Conservation (phyloP, 495 filamentous ascomycete genomes). For the Aspergillus funiculosus region DNA sequence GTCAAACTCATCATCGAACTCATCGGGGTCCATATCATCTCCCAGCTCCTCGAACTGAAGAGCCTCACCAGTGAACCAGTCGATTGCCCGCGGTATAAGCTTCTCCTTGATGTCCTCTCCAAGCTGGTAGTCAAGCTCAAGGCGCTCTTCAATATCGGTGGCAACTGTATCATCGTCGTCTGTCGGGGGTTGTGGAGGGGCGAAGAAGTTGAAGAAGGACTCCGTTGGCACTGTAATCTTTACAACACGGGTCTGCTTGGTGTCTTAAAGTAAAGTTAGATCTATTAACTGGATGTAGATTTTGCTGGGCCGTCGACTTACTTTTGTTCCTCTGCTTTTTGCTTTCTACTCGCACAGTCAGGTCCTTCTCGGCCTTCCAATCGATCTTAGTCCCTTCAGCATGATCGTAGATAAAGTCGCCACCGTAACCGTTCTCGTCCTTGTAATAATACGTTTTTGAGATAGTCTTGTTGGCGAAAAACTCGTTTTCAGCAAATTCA, state of each 20-base stretch:
- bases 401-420: slow-evolving; percentile 99
- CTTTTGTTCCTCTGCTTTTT: slow-evolving; percentile 99
- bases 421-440: slow-evolving; percentile 95
- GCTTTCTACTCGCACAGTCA: slow-evolving; percentile 93
- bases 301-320: slow-evolving; percentile 44
- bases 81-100: slow-evolving; percentile 94
- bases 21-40: slow-evolving; percentile 77
- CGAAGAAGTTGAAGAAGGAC: slow-evolving; percentile 99
- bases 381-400: slow-evolving; percentile 97
- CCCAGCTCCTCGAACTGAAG: slow-evolving; percentile 94
- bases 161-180: slow-evolving; percentile 71
- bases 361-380: slow-evolving; percentile 89
- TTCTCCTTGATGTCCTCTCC: slow-evolving; percentile 99
- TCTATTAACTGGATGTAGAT: neutral
- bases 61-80: slow-evolving; percentile 99
- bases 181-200: slow-evolving; percentile 79
- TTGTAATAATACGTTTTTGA: slow-evolving; percentile 99
- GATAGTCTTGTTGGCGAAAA: slow-evolving; percentile 93
- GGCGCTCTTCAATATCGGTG: slow-evolving; percentile 91
- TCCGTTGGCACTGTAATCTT: slow-evolving; percentile 98
- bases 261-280: slow-evolving; percentile 59
- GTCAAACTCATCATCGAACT: slow-evolving; percentile 90
- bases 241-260: slow-evolving; percentile 96
- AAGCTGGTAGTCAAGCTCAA: slow-evolving; percentile 98
- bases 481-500: slow-evolving; percentile 90